Conservation (phyloP, 1,284 basidiomycete species). For the Rhodotorula glutinis region DNA sequence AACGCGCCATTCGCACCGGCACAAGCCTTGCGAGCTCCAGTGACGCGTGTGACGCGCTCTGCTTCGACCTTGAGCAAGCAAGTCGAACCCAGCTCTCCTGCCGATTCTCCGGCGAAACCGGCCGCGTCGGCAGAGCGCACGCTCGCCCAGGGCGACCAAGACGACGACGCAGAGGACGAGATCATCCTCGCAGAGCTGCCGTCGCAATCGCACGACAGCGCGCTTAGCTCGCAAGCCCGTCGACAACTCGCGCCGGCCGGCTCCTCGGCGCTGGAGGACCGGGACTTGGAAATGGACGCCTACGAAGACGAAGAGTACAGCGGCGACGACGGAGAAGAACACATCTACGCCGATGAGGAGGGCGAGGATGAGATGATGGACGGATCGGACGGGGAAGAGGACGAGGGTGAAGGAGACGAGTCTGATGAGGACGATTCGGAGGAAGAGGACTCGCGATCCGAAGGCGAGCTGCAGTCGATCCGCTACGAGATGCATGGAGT, state of each 20-base stretch:
- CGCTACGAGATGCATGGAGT: constrained; percentile 61
- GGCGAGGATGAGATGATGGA: constrained; percentile 18
- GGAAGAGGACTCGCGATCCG: constrained; percentile 59
- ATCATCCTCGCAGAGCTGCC: constrained; percentile 2
- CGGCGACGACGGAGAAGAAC: background rate
- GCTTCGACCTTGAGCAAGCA: constrained; percentile 20
- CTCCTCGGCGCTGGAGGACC: constrained; percentile 8
- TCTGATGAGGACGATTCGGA: constrained; percentile 39
- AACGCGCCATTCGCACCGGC: background rate
- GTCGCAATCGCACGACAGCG: constrained; percentile 5
- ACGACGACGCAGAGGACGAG: constrained; percentile 13
- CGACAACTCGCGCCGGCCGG: constrained; percentile 6
- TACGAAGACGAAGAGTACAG: background rate
- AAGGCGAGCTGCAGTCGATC: constrained; percentile 51
- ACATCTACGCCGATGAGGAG: constrained; percentile 20
- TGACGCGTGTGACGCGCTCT: constrained; percentile 13
- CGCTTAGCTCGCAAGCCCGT: constrained; percentile 10
- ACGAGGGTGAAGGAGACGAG: constrained; percentile 14
- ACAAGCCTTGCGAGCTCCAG: constrained; percentile 1
- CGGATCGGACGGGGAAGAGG: constrained; percentile 18
- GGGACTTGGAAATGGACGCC: constrained; percentile 2
- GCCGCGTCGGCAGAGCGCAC: background rate
- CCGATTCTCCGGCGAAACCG: background rate
- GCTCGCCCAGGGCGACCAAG: background rate
- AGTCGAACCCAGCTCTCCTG: constrained; percentile 4